Evolutionary conservation across 306 rosid species (phyloP), one percentile per base, ranked within the genome.

Genomic region (Vicia sativa): DNA sequence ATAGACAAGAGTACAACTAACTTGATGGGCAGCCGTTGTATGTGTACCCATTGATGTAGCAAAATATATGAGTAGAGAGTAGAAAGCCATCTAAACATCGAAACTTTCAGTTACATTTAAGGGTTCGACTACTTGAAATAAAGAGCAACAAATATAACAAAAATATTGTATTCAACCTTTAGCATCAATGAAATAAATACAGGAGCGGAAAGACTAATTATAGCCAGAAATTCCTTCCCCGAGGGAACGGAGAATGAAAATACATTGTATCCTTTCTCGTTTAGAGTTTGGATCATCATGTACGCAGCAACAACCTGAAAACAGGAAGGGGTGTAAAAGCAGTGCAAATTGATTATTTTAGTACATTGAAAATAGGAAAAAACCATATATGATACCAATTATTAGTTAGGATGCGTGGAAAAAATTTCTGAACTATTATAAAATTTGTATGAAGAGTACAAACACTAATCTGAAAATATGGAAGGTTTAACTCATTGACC

Each of bases 151-250:
- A 42, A 45, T 57, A 14, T 68, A 15, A 19, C 12, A 75, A 45
- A 21, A 21, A 68, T 34, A 43, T 28, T 56, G 41, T n/a, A 48
- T 21, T 49, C 53, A 38, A 87, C 96, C 95, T 87, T 90, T 61
- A 92, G 81, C 68, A 85, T 73, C 89, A 85, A 66, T 21, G 89
- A 81, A 43, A 90, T 56, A 71, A 85, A 83, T n/a, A 85, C 91
- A 23, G 95, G 95, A 52, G 95, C 89, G 64, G 95, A 81, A 74
- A 85, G 78, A 23, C 62, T 85, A 72, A 84, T 39, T 68, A 85
- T 75, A 57, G 77, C 39, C 61, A 78, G 9, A 71, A 82, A 63
- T 68, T 90, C 95, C 28, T 74, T 49, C 18, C 77, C 74, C 0
- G 95, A 83, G 48, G 96, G 96, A 63, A 87, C 29, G 16, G 87